A percentile compares a stretch with the other conserved stretches of the same genome.
Evolutionary conservation across 257 asterid species (phyloP).

Genomic region (Petunia axillaris): DNA sequence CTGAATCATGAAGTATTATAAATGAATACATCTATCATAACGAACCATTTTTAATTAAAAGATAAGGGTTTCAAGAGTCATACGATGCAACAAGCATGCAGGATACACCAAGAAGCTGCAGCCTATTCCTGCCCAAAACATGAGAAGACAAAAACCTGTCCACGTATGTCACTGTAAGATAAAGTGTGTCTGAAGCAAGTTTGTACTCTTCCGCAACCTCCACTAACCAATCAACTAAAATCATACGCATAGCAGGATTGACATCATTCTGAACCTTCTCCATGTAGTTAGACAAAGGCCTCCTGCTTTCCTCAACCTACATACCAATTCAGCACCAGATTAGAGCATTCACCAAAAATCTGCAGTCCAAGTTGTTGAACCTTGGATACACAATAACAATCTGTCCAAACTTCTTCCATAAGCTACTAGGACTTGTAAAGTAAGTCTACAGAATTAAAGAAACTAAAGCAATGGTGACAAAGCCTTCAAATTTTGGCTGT

Average conservation of each 20-base stretch:
- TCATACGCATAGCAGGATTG: slow-evolving; percentile 65
- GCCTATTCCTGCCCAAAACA: slow-evolving; percentile 54
- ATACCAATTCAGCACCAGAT: slow-evolving; percentile 35
- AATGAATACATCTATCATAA: slow-evolving; percentile 22
- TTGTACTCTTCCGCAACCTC: slow-evolving; percentile 88
- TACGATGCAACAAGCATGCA: slow-evolving; percentile 95
- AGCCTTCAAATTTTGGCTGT: background rate
- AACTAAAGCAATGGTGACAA: background rate
- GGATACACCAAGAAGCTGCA: slow-evolving; percentile 93
- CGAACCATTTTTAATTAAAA: slow-evolving; percentile 12
- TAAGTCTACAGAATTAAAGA: background rate
- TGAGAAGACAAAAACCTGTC: slow-evolving; percentile 75
- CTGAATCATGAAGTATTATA: slow-evolving; percentile 50
- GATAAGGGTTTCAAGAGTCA: slow-evolving; percentile 30
- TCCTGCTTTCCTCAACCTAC: slow-evolving; percentile 66
- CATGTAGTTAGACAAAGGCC: slow-evolving; percentile 79
- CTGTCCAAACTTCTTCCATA: background rate
- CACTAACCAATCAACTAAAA: slow-evolving; percentile 86
- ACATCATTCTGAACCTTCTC: slow-evolving; percentile 70
- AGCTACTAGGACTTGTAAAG: slow-evolving; percentile 8
- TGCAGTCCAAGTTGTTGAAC: background rate
- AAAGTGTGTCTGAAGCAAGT: slow-evolving; percentile 73
- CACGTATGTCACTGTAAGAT: slow-evolving; percentile 65
- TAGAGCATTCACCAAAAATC: background rate
- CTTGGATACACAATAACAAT: background rate